Conservation (phyloP, 768 basidiomycete genomes). For the Mycena galopus region DNA sequence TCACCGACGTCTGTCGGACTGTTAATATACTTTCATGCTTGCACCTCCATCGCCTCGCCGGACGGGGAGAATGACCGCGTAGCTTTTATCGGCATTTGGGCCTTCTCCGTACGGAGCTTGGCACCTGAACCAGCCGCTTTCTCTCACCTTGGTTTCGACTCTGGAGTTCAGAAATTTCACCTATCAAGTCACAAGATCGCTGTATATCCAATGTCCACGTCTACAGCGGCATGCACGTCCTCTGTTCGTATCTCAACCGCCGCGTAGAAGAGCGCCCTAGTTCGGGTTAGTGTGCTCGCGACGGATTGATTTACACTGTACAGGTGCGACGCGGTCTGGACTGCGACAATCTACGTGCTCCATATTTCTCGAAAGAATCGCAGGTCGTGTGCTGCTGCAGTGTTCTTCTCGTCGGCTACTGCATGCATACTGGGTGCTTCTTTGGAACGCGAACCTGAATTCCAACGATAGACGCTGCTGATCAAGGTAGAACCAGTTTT, state of each 20-base stretch:
- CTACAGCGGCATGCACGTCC: neutral
- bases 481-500: neutral
- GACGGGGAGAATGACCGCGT: constrained; percentile 25
- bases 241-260: neutral
- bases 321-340: constrained; percentile 16
- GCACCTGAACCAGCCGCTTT: neutral
- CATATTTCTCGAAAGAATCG: constrained; percentile 18
- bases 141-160: constrained; percentile 10
- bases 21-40: constrained; percentile 30
- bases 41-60: constrained; percentile 11
- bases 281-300: neutral
- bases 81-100: constrained; percentile 31
- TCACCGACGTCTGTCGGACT: constrained; percentile 32
- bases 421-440: neutral
- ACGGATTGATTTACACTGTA: neutral
- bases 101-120: constrained; percentile 5
- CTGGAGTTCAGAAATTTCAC: neutral
- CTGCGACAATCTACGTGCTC: neutral
- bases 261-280: neutral
- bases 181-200: neutral
- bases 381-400: neutral
- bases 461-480: neutral
- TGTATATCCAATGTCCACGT: neutral
- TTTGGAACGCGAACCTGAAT: neutral
- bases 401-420: constrained; percentile 24